phyloP scores from a whole-genome alignment of 2,329 filamentous ascomycete species.

The Ceratocystiopsis minuta region DNA sequence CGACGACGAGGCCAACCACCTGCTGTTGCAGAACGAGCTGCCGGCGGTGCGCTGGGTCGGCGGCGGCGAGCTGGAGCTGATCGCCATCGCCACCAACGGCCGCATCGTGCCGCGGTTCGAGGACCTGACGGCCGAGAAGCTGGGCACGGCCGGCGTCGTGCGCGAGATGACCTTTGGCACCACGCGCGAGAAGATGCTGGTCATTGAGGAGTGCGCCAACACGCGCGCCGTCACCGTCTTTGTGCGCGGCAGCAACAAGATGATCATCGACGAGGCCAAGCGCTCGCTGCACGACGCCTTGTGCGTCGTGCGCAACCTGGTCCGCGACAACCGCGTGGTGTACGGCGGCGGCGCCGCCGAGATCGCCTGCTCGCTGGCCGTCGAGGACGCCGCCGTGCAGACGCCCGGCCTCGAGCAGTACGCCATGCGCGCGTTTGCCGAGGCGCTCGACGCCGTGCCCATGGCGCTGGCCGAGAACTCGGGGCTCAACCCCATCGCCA shows the following conservation, averaged over 20 bases:
- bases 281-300: constrained; percentile 92
- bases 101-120: constrained; percentile 95
- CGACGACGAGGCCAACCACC: constrained; percentile 95
- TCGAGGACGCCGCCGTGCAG: constrained; percentile 88
- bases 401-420: constrained; percentile 97
- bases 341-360: constrained; percentile 95
- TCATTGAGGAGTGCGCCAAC: constrained; percentile 98
- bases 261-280: constrained; percentile 99
- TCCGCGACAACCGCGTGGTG: constrained; percentile 89
- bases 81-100: constrained; percentile 95
- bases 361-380: constrained; percentile 89
- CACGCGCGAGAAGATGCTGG: constrained; percentile 96
- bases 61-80: constrained; percentile 93
- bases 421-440: constrained; percentile 93
- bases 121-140: constrained; percentile 77
- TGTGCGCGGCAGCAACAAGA: constrained; percentile 96
- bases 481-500: constrained; percentile 87
- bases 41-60: constrained; percentile 96
- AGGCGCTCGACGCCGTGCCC: constrained; percentile 81
- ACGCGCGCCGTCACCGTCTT: constrained; percentile 92
- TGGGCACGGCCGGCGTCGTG: constrained; percentile 77
- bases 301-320: constrained; percentile 92
- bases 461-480: constrained; percentile 98
- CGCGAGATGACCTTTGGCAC: constrained; percentile 94
- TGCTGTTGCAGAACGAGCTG: constrained; percentile 87